Conservation (phyloP, 1,139 yeast genomes). For the Yamadazyma diddensiae region DNA sequence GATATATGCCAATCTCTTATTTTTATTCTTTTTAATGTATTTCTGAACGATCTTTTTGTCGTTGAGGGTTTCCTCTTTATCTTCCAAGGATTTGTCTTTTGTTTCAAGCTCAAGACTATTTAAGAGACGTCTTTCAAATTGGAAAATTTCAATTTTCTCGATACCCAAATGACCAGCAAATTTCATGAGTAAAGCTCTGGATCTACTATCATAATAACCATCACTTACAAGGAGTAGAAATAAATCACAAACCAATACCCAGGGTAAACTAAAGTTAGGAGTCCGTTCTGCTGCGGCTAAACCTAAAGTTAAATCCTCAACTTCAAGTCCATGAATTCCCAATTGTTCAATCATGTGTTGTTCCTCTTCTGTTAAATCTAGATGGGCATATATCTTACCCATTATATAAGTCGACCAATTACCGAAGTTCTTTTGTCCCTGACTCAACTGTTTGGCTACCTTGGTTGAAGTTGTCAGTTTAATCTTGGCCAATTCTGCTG, state of each 20-base stretch:
- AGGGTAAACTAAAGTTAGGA: slow-evolving; percentile 45
- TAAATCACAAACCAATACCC: slow-evolving; percentile 92
- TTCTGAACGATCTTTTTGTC: slow-evolving; percentile 69
- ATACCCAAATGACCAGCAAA: slow-evolving; percentile 67
- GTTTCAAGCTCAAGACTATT: slow-evolving; percentile 88
- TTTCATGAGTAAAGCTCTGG: slow-evolving; percentile 66
- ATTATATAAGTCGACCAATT: slow-evolving; percentile 81
- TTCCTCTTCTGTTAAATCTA: slow-evolving; percentile 72
- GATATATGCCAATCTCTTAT: slow-evolving; percentile 75
- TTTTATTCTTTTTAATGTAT: slow-evolving; percentile 62
- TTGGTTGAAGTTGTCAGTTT: slow-evolving; percentile 51
- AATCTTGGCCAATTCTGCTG: slow-evolving; percentile 66
- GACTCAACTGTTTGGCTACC: slow-evolving; percentile 58
- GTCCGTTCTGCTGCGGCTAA: slow-evolving; percentile 22
- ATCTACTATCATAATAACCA: slow-evolving; percentile 85
- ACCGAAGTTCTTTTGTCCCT: slow-evolving; percentile 77
- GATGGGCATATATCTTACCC: slow-evolving; percentile 74
- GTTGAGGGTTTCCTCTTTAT: slow-evolving; percentile 70
- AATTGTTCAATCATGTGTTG: slow-evolving; percentile 83
- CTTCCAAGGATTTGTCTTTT: slow-evolving; percentile 46
- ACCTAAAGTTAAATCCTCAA: slow-evolving; percentile 65
- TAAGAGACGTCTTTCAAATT: slow-evolving; percentile 87
- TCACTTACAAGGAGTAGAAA: slow-evolving; percentile 78
- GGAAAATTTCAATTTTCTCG: slow-evolving; percentile 63
- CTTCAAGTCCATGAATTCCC: slow-evolving; percentile 78